phyloP scores from a whole-genome alignment of 78 protist genomes.

The Dictyostelium purpureum region DNA sequence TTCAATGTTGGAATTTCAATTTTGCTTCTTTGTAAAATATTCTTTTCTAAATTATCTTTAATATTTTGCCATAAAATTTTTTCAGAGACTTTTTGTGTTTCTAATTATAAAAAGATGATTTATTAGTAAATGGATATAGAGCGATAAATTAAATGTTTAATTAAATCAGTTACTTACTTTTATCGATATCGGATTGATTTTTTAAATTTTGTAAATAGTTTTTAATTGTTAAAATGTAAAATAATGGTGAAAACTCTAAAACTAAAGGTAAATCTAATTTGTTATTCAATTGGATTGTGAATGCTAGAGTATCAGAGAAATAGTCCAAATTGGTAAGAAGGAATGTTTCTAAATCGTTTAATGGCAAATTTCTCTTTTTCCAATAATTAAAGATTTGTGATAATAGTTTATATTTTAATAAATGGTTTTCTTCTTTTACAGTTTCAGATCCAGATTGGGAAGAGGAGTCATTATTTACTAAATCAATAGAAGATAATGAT shows the following conservation, averaged over 20 bases:
- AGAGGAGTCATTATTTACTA: no score
- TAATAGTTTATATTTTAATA: neutral
- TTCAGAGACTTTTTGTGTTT: conserved; percentile 61
- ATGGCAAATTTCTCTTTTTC: conserved; percentile 24
- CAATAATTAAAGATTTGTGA: conserved; percentile 33
- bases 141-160: no score
- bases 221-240: conserved; percentile 29
- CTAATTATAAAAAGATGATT: no score
- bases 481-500: no score
- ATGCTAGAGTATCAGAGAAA: conserved; percentile 19
- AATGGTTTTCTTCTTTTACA: neutral
- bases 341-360: conserved; percentile 17
- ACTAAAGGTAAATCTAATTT: conserved; percentile 15
- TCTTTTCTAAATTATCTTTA: conserved; percentile 51
- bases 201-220: conserved; percentile 32
- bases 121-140: no score
- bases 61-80: conserved; percentile 55
- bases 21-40: conserved; percentile 47
- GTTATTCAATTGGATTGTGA: conserved; percentile 8
- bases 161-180: conserved; percentile 40
- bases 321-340: conserved; percentile 16
- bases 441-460: no score
- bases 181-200: conserved; percentile 35
- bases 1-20: conserved; percentile 58
- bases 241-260: conserved; percentile 25